phyloP scores from a whole-genome alignment of 306 rosid genomes.

The Cicer chorassanicum region DNA sequence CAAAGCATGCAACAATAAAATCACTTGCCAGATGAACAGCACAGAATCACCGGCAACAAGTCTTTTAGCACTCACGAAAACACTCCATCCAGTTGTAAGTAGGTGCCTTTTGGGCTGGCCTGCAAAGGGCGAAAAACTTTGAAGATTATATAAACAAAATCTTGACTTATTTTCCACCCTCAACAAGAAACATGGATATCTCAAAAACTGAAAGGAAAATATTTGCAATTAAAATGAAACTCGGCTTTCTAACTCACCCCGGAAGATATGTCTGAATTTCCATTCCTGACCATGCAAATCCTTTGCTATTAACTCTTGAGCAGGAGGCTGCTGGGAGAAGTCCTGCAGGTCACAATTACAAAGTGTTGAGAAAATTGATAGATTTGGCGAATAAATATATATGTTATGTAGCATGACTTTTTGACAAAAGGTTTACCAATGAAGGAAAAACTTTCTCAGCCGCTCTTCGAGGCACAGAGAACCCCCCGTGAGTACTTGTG shows the following conservation, averaged over 20 bases:
- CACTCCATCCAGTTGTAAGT: slow-evolving; percentile 99
- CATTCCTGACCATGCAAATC: slow-evolving; percentile 97
- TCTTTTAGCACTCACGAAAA: slow-evolving; percentile 96
- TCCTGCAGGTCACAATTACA: slow-evolving; percentile 61
- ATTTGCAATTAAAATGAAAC: slow-evolving; percentile 16
- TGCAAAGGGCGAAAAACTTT: slow-evolving; percentile 42
- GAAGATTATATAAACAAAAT: slow-evolving; percentile 9
- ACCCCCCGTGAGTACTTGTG: slow-evolving; percentile 98
- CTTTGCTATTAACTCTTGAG: slow-evolving; percentile 92
- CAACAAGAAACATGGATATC: slow-evolving; percentile 14
- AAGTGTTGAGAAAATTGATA: slow-evolving; percentile 20
- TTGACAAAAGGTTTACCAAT: slow-evolving; percentile 58
- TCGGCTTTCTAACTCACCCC: slow-evolving; percentile 65
- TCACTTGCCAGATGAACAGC: slow-evolving; percentile 88
- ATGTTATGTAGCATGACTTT: not conserved
- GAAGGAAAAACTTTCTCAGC: slow-evolving; percentile 99
- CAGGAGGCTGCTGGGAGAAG: slow-evolving; percentile 93
- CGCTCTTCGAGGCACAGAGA: slow-evolving; percentile 98
- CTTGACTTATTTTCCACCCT: not conserved
- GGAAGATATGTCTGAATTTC: slow-evolving; percentile 98
- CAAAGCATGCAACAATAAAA: slow-evolving; percentile 23
- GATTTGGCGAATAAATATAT: not conserved
- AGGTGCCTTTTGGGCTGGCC: slow-evolving; percentile 99
- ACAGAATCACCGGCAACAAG: slow-evolving; percentile 98
- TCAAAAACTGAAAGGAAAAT: not conserved